phyloP scores from a whole-genome alignment of 495 filamentous ascomycete genomes.

The Aspergillus asperescens region DNA sequence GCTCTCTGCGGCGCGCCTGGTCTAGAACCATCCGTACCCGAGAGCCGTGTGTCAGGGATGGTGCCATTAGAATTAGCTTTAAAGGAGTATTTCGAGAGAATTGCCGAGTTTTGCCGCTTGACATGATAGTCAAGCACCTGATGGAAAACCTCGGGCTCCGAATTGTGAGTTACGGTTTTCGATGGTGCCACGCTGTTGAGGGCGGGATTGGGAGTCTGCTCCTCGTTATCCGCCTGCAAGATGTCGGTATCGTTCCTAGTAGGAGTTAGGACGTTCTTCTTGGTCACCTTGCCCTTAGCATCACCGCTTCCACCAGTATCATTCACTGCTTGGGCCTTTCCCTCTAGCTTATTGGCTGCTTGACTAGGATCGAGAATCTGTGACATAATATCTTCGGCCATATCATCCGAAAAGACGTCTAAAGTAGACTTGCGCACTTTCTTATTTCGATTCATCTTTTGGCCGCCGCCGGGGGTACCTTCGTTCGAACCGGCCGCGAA shows the following conservation, averaged over 20 bases:
- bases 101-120: conserved; percentile 31
- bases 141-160: conserved; percentile 25
- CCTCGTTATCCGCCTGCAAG: not conserved
- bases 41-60: not conserved
- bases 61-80: conserved; percentile 10
- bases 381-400: conserved; percentile 57
- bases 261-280: not conserved
- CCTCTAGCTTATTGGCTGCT: conserved; percentile 21
- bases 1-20: not conserved
- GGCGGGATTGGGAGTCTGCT: not conserved
- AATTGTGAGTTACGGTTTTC: conserved; percentile 16
- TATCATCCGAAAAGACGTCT: conserved; percentile 63
- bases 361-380: conserved; percentile 42
- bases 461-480: conserved; percentile 48
- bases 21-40: not conserved
- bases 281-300: not conserved
- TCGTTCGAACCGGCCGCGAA: conserved; percentile 42
- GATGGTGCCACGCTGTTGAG: not conserved
- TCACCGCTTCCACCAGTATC: not conserved
- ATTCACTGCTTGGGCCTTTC: conserved; percentile 18
- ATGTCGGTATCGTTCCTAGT: not conserved
- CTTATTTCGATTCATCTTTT: conserved; percentile 41
- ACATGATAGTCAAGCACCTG: conserved; percentile 36
- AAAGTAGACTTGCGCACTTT: conserved; percentile 46
- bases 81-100: conserved; percentile 35